These are phyloP conservation scores for Amoebophrya sp. DNA, from an alignment of 169 alveolate genomes.

Conservation along the genomic window DNA sequence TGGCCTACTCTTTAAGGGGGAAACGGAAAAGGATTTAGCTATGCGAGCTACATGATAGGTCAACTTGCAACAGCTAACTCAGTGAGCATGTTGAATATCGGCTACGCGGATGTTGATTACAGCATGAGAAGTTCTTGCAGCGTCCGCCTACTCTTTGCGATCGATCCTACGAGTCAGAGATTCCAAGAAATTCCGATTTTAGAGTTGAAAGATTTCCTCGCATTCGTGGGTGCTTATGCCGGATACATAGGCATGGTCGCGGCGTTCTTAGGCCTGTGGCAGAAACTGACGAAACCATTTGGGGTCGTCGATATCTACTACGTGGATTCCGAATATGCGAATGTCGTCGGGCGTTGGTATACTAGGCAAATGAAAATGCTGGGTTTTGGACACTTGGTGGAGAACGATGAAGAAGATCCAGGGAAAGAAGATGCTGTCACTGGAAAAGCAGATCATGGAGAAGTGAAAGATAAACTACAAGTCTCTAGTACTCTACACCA, in stretches of 20 bases:
- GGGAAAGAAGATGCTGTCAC: too few species aligned
- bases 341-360: background rate
- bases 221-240: background rate
- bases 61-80: too few species aligned
- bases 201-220: background rate
- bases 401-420: too few species aligned
- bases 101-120: background rate
- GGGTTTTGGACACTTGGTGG: too few species aligned
- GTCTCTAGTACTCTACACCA: too few species aligned
- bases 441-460: too few species aligned
- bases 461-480: too few species aligned
- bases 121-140: background rate
- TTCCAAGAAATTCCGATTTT: background rate
- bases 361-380: background rate
- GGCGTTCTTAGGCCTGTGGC: background rate
- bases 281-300: background rate
- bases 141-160: background rate
- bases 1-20: too few species aligned
- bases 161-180: background rate
- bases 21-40: too few species aligned
- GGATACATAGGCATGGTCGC: constrained; percentile 24
- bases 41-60: too few species aligned
- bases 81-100: background rate
- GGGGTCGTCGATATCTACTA: background rate
- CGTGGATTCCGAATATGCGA: background rate